Evolutionary conservation across 176 grass and related monocot species (phyloP).

Genomic region (Ampelocalamus luodianensis): DNA sequence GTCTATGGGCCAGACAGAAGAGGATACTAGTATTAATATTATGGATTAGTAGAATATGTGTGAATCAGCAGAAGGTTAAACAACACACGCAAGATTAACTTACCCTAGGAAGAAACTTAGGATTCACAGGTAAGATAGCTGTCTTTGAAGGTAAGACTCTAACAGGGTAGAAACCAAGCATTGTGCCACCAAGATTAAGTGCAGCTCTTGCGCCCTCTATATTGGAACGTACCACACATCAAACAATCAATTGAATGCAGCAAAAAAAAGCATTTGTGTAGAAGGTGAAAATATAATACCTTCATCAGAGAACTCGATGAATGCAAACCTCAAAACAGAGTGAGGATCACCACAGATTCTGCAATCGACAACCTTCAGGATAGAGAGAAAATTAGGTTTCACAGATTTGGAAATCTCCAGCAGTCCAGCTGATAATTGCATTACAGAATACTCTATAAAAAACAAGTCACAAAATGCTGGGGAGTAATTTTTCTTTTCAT

Average conservation of each 20-base stretch:
- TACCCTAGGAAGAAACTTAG: slow-evolving; percentile 91
- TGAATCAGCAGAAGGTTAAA: slow-evolving; percentile 5
- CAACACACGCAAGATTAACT: slow-evolving; percentile 7
- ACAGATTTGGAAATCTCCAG: slow-evolving; percentile 30
- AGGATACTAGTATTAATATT: slow-evolving; percentile 38
- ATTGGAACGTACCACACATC: slow-evolving; percentile 21
- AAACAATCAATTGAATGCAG: slow-evolving; percentile 20
- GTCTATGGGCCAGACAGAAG: slow-evolving; percentile 53
- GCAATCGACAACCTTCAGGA: slow-evolving; percentile 82
- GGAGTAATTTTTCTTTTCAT: not conserved
- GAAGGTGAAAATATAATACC: slow-evolving; percentile 51
- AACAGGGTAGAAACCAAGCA: slow-evolving; percentile 91
- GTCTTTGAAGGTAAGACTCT: slow-evolving; percentile 98
- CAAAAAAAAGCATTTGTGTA: not conserved
- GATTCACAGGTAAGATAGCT: slow-evolving; percentile 98
- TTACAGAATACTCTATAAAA: not conserved
- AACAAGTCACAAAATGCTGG: not conserved
- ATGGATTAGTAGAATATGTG: slow-evolving; percentile 20
- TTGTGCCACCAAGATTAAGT: slow-evolving; percentile 77
- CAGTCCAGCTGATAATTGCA: not conserved
- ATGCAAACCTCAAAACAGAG: slow-evolving; percentile 94
- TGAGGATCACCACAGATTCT: slow-evolving; percentile 91
- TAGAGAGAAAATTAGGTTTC: slow-evolving; percentile 20
- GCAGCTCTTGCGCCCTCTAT: slow-evolving; percentile 77
- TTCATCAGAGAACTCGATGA: slow-evolving; percentile 90